Conservation (phyloP, 148 eudicot genomes). For the Vaccinium vitisidaea region DNA sequence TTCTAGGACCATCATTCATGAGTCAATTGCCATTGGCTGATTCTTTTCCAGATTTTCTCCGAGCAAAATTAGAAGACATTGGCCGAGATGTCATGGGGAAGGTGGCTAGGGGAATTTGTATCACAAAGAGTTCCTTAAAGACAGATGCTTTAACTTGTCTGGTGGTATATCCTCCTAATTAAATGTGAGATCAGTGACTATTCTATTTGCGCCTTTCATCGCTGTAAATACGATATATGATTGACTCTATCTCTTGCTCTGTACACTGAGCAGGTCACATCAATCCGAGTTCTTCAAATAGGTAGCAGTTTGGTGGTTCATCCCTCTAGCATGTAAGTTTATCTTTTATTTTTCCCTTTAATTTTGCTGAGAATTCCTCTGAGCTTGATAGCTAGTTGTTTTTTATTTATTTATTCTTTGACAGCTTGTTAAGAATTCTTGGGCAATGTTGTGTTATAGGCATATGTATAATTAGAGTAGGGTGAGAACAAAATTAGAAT, state of each 20-base stretch:
- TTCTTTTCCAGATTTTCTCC: slow-evolving; percentile 24
- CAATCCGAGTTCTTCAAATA: slow-evolving; percentile 72
- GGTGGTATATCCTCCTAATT: slow-evolving; percentile 62
- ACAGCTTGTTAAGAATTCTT: too few species aligned
- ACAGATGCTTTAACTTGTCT: slow-evolving; percentile 54
- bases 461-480: too few species aligned
- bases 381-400: not conserved
- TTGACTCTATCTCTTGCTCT: slow-evolving; percentile 55
- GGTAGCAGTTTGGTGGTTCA: slow-evolving; percentile 68
- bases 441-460: not conserved
- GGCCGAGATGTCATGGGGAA: slow-evolving; percentile 29
- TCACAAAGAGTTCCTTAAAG: slow-evolving; percentile 57
- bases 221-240: not conserved
- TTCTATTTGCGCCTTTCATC: slow-evolving; percentile 12
- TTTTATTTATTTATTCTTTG: not conserved
- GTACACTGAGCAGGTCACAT: slow-evolving; percentile 65
- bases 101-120: slow-evolving; percentile 88
- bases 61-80: slow-evolving; percentile 28
- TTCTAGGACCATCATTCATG: slow-evolving; percentile 58
- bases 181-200: slow-evolving; percentile 49
- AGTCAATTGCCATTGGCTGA: slow-evolving; percentile 34
- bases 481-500: too few species aligned
- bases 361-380: not conserved
- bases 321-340: slow-evolving; percentile 74
- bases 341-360: not conserved